Percentiles rank a stretch among this genome's conserved stretches.
Evolutionary conservation across 2,329 filamentous ascomycete genomes (phyloP).

Genomic region (Ophiosphaerella korrae): DNA sequence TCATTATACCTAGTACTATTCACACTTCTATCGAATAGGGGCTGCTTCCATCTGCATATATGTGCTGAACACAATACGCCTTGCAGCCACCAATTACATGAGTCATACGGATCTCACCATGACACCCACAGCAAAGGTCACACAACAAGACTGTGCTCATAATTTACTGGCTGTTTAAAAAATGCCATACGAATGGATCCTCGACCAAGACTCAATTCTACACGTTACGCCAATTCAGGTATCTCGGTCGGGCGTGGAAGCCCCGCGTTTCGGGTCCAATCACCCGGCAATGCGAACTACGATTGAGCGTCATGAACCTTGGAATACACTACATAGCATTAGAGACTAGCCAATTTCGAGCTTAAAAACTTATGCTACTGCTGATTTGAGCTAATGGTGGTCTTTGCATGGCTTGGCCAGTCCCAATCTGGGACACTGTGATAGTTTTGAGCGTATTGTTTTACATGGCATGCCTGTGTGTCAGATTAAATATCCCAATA

Average conservation of each 20-base stretch:
- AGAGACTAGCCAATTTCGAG: not conserved
- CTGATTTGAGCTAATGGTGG: not conserved
- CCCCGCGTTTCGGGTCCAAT: conserved; percentile 4
- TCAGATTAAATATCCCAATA: conserved; percentile 4
- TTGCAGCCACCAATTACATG: too few relatives aligned
- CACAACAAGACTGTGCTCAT: not conserved
- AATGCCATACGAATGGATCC: not conserved
- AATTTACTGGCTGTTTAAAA: not conserved
- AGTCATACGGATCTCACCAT: too few relatives aligned
- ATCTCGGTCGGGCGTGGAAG: not conserved
- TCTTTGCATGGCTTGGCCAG: not conserved
- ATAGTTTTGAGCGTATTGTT: not conserved
- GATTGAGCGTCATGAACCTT: conserved; percentile 1
- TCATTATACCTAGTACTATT: too few relatives aligned
- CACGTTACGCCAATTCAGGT: not conserved
- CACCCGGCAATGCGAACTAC: conserved; percentile 5
- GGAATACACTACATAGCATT: not conserved
- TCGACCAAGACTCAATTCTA: not conserved
- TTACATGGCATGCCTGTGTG: not conserved
- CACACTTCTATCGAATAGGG: too few relatives aligned
- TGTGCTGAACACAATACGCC: too few relatives aligned
- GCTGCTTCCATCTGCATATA: too few relatives aligned
- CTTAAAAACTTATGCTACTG: not conserved
- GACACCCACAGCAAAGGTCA: not conserved
- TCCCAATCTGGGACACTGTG: not conserved